phyloP scores from a whole-genome alignment of 495 filamentous ascomycete species.

The Aspergillus coremiiformis region DNA sequence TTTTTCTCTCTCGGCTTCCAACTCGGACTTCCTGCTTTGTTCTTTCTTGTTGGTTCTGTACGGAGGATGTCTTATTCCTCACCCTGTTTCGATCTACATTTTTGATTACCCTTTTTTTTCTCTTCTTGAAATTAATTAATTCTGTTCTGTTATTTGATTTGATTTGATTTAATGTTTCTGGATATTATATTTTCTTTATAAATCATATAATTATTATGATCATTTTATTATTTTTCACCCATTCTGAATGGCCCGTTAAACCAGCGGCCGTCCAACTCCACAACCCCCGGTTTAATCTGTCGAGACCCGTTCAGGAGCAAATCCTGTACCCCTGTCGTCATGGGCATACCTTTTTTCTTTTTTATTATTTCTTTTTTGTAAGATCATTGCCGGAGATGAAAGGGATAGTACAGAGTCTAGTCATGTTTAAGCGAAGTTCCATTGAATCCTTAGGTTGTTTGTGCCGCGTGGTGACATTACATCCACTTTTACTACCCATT shows the following conservation, averaged over 20 bases:
- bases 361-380: conserved; percentile 16
- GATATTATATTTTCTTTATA: no score
- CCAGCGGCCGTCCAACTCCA: conserved; percentile 15
- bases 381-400: conserved; percentile 21
- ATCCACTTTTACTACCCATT: conserved; percentile 13
- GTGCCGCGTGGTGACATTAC: conserved; percentile 17
- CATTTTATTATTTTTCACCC: not conserved
- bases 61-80: no score
- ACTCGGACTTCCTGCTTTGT: conserved; percentile 1
- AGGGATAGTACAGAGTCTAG: conserved; percentile 18
- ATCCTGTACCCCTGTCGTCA: conserved; percentile 18
- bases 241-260: conserved; percentile 14
- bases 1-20: no score
- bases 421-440: conserved; percentile 16
- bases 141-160: no score
- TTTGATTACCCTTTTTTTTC: not conserved
- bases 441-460: conserved; percentile 14
- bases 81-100: not conserved
- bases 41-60: conserved; percentile 6
- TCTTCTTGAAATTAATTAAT: no score
- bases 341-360: no score
- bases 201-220: no score
- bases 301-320: conserved; percentile 14
- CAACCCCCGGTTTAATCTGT: conserved; percentile 13
- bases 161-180: no score